Conservation (phyloP, 202 grass and related monocot genomes). For the Zizania palustris region DNA sequence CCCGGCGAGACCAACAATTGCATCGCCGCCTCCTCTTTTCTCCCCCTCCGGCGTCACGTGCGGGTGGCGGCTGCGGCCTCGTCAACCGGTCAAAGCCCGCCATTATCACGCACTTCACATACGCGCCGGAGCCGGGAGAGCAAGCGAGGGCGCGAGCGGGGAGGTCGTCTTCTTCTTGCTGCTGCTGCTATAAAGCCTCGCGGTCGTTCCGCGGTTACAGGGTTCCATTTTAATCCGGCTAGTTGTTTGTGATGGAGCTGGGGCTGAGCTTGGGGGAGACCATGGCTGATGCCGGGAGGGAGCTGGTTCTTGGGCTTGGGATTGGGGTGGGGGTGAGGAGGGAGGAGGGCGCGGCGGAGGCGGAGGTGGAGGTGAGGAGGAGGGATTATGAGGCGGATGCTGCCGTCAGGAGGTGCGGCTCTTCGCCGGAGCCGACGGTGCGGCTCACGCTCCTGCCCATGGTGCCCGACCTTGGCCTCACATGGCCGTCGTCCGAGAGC, state of each 20-base stretch:
- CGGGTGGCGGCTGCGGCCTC: neutral
- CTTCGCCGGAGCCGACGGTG: slow-evolving; percentile 46
- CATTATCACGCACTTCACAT: slow-evolving; percentile 37
- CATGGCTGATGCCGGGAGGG: slow-evolving; percentile 53
- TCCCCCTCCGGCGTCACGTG: slow-evolving; percentile 45
- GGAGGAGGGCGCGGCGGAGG: neutral
- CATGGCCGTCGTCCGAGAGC: slow-evolving; percentile 53
- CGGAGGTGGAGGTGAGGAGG: neutral
- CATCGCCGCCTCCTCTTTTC: neutral
- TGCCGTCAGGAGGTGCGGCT: neutral
- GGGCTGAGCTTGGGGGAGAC: slow-evolving; percentile 76
- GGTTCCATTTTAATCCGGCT: slow-evolving; percentile 19
- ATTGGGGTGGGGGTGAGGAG: slow-evolving; percentile 22
- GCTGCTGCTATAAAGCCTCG: slow-evolving; percentile 48
- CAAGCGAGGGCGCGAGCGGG: too few species aligned
- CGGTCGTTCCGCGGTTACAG: slow-evolving; percentile 30
- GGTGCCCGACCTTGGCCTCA: slow-evolving; percentile 47
- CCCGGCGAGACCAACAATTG: neutral
- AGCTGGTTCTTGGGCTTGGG: slow-evolving; percentile 64
- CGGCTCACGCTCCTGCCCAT: slow-evolving; percentile 65
- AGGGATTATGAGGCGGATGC: slow-evolving; percentile 10
- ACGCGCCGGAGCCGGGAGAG: neutral
- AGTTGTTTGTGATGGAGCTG: slow-evolving; percentile 54
- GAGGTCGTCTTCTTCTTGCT: neutral
- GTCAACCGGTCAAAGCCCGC: slow-evolving; percentile 55